Evolutionary conservation across 768 basidiomycete species (phyloP).

Genomic region (Sporobolomyces pararoseus): DNA sequence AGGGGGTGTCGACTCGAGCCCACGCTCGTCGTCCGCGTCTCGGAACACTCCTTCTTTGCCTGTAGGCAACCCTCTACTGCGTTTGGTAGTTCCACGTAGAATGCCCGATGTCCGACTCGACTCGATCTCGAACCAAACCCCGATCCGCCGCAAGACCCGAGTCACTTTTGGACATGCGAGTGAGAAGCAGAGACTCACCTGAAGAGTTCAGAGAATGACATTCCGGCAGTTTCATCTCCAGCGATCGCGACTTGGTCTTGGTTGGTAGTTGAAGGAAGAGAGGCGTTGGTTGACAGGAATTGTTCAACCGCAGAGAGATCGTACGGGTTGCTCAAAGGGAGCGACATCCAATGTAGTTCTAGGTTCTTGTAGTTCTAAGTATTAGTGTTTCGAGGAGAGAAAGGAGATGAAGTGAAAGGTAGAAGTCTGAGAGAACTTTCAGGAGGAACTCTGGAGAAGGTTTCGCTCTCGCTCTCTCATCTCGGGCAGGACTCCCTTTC

Average conservation of each 20-base stretch:
- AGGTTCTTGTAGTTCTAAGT: neutral
- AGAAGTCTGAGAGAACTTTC: too few relatives aligned
- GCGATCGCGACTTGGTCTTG: constrained; percentile 4
- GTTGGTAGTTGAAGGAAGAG: neutral
- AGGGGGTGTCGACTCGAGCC: neutral
- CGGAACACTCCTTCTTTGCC: neutral
- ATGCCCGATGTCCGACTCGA: neutral
- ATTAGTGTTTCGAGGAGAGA: neutral
- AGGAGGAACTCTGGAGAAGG: too few relatives aligned
- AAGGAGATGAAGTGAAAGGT: neutral
- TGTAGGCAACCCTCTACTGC: neutral
- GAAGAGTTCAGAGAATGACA: constrained; percentile 29
- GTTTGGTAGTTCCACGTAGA: neutral
- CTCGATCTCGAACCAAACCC: neutral
- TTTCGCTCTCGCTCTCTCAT: too few relatives aligned
- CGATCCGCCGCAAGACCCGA: neutral
- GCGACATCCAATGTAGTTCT: neutral
- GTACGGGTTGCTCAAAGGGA: constrained; percentile 1
- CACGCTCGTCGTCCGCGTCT: neutral
- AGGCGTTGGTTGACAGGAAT: constrained; percentile 6
- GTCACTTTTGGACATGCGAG: neutral
- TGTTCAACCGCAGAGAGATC: constrained; percentile 7
- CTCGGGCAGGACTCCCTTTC: too few relatives aligned
- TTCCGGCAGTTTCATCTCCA: constrained; percentile 6
- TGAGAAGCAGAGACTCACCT: constrained; percentile 24